These are phyloP conservation scores for Calonectria multiphialidica DNA, from an alignment of 2,329 filamentous ascomycete genomes.

Conservation along the genomic window DNA sequence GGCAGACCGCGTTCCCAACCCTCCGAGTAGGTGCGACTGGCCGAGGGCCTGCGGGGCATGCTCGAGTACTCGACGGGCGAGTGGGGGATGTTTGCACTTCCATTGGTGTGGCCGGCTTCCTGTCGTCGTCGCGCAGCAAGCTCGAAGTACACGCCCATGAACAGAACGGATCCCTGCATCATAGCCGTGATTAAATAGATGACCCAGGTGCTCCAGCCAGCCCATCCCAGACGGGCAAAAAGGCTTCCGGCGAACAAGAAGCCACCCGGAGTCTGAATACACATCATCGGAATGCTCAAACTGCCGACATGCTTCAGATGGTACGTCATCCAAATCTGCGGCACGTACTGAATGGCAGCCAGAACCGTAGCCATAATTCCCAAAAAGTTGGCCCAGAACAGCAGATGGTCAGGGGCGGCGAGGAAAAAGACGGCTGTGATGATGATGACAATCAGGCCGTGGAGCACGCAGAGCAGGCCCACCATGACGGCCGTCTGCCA, in stretches of 20 bases:
- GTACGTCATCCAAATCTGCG: conserved; percentile 95
- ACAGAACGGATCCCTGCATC: conserved; percentile 85
- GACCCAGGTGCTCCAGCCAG: conserved; percentile 96
- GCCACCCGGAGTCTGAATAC: conserved; percentile 94
- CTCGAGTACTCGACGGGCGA: conserved; percentile 44
- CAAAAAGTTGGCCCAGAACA: conserved; percentile 86
- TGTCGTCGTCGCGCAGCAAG: conserved; percentile 55
- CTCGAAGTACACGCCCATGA: conserved; percentile 85
- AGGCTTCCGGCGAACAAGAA: conserved; percentile 91
- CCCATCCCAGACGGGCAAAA: conserved; percentile 80
- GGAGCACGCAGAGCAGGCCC: conserved; percentile 77
- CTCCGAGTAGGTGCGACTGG: conserved; percentile 60
- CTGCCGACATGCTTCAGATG: conserved; percentile 87
- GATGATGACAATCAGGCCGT: conserved; percentile 78
- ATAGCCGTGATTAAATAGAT: conserved; percentile 88
- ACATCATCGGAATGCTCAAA: conserved; percentile 97
- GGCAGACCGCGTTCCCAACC: conserved; percentile 64
- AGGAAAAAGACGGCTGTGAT: conserved; percentile 77
- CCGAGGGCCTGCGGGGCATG: conserved; percentile 49
- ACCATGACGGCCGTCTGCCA: conserved; percentile 86
- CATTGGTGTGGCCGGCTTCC: conserved; percentile 37
- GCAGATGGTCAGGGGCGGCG: conserved; percentile 72
- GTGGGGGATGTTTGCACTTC: conserved; percentile 41
- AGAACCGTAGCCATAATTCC: conserved; percentile 84
- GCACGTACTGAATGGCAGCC: conserved; percentile 91